phyloP scores from a whole-genome alignment of 1,284 basidiomycete species.

The Ceratobasidium sp. region DNA sequence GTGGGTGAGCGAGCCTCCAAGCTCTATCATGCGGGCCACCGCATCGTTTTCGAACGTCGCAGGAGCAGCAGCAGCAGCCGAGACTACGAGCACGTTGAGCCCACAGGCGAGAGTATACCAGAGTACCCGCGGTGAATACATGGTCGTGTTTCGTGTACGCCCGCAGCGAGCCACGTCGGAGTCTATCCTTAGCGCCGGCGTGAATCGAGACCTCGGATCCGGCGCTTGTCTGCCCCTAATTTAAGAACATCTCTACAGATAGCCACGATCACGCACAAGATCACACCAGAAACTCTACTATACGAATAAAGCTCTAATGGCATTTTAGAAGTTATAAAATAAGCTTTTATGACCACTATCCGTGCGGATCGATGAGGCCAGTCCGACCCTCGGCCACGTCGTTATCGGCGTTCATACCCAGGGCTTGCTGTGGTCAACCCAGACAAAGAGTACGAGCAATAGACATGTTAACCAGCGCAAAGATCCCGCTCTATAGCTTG shows the following conservation, averaged over 20 bases:
- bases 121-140: conserved; percentile 16
- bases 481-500: too few relatives aligned
- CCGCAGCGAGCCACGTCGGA: conserved; percentile 36
- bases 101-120: conserved; percentile 15
- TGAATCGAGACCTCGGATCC: conserved; percentile 4
- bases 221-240: conserved; percentile 13
- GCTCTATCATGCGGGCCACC: conserved; percentile 84
- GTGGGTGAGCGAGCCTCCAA: conserved; percentile 84
- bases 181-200: conserved; percentile 13
- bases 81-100: conserved; percentile 5
- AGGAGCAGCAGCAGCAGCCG: background rate
- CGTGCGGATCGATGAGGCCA: too few relatives aligned
- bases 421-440: too few relatives aligned
- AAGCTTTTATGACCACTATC: too few relatives aligned
- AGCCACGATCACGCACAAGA: background rate
- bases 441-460: too few relatives aligned
- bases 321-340: too few relatives aligned
- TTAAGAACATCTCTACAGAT: background rate
- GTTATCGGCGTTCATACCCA: too few relatives aligned
- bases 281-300: too few relatives aligned
- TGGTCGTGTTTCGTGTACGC: conserved; percentile 19
- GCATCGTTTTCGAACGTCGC: conserved; percentile 82
- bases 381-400: too few relatives aligned
- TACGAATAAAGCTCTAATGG: too few relatives aligned
- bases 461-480: too few relatives aligned